phyloP scores from a whole-genome alignment of 345 rosid genomes.

The Populus euphratica region DNA sequence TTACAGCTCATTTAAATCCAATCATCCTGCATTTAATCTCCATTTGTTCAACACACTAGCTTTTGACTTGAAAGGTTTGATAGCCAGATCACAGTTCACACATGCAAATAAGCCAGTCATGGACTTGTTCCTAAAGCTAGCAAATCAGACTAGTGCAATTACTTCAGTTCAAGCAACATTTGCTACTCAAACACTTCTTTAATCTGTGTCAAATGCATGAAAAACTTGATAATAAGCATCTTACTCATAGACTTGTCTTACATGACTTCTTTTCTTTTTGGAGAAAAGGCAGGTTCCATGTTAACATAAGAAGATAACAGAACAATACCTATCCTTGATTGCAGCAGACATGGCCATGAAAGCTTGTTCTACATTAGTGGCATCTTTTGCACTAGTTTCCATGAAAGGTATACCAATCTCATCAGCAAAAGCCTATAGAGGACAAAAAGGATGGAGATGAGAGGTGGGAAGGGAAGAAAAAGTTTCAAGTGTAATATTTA shows the following conservation, averaged over 20 bases:
- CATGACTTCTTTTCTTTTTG: neutral
- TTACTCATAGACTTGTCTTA: neutral
- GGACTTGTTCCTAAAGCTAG: neutral
- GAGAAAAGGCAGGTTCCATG: neutral
- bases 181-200: neutral
- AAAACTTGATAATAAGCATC: neutral
- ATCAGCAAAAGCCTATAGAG: slow-evolving; percentile 54
- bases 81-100: neutral
- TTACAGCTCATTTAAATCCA: neutral
- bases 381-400: slow-evolving; percentile 69
- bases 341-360: slow-evolving; percentile 70
- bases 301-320: neutral
- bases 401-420: slow-evolving; percentile 60
- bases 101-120: neutral
- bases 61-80: neutral
- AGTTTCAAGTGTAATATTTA: neutral
- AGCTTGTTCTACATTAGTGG: slow-evolving; percentile 60
- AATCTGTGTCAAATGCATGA: neutral
- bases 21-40: neutral
- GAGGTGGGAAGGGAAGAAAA: neutral
- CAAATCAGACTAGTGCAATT: neutral
- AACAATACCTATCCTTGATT: slow-evolving; percentile 51
- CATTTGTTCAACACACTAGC: neutral
- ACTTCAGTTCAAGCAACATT: neutral
- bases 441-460: neutral